Conservation (phyloP, 179 eudicot genomes). For the Spinacia oleracea region DNA sequence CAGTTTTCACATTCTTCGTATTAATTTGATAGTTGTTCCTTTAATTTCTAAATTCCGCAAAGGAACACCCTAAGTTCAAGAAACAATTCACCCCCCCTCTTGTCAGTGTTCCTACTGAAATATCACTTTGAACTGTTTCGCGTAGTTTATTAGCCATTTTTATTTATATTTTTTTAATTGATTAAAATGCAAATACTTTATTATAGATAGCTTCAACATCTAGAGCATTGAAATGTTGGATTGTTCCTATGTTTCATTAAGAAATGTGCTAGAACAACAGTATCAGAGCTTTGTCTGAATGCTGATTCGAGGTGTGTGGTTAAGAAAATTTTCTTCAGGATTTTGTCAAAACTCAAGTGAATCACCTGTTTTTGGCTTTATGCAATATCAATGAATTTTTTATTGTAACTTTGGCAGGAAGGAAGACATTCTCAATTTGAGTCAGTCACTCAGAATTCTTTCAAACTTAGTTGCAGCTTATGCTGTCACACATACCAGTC, state of each 20-base stretch:
- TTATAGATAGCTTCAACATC: not conserved
- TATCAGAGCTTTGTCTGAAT: not conserved
- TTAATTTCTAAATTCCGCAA: no score
- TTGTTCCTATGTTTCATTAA: not conserved
- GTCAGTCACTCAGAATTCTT: conserved; percentile 83
- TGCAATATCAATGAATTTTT: not conserved
- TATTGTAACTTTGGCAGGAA: conserved; percentile 48
- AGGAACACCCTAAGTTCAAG: no score
- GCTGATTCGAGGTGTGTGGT: not conserved
- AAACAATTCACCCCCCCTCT: no score
- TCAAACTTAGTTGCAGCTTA: conserved; percentile 81
- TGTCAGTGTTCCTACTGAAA: no score
- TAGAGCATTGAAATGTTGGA: not conserved
- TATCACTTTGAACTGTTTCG: not conserved
- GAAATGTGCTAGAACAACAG: not conserved
- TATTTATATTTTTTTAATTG: not conserved
- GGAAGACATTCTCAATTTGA: conserved; percentile 53
- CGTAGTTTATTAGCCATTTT: not conserved
- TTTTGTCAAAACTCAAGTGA: not conserved
- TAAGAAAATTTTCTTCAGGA: not conserved
- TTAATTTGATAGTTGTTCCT: no score
- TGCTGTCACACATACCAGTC: conserved; percentile 53
- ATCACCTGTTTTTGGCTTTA: not conserved
- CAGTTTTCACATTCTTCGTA: no score
- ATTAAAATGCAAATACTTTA: no score